Percentiles rank a stretch among this genome's conserved stretches.
Conservation (phyloP, 148 eudicot species). For the Euryodendron excelsum region DNA sequence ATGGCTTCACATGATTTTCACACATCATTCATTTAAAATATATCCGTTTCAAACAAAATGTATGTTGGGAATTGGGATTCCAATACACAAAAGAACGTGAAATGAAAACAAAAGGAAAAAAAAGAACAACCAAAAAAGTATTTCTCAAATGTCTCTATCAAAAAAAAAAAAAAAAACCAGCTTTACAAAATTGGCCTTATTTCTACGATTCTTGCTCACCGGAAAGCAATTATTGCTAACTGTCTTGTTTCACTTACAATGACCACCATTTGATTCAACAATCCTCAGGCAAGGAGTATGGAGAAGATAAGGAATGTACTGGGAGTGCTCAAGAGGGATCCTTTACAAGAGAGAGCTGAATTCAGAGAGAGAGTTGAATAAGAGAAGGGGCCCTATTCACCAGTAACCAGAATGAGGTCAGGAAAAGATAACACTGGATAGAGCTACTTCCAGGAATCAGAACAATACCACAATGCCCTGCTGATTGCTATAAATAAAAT, state of each 20-base stretch:
- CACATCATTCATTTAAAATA: too few relatives aligned
- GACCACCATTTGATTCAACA: too few relatives aligned
- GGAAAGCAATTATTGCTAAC: not conserved
- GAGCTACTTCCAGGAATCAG: not conserved
- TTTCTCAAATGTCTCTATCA: too few relatives aligned
- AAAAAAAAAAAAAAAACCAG: not conserved
- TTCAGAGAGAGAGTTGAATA: not conserved
- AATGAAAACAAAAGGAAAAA: not conserved
- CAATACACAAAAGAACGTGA: too few relatives aligned
- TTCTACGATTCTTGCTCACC: not conserved
- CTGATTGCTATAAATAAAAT: constrained; percentile 15
- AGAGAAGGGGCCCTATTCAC: not conserved
- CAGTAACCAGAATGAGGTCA: not conserved
- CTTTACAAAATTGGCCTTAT: not conserved
- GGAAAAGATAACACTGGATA: not conserved
- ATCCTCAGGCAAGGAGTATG: too few relatives aligned
- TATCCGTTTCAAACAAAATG: too few relatives aligned
- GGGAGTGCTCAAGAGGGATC: not conserved
- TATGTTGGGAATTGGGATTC: too few relatives aligned
- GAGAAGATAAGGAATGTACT: not conserved
- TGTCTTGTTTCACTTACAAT: too few relatives aligned
- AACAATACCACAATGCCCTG: constrained; percentile 2
- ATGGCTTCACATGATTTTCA: too few relatives aligned
- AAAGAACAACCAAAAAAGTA: not conserved
- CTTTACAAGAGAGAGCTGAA: not conserved